Evolutionary conservation across 2,329 filamentous ascomycete species (phyloP), one percentile per base, ranked within the genome.

Genomic region (Pyrenophora tritici-repentis): DNA sequence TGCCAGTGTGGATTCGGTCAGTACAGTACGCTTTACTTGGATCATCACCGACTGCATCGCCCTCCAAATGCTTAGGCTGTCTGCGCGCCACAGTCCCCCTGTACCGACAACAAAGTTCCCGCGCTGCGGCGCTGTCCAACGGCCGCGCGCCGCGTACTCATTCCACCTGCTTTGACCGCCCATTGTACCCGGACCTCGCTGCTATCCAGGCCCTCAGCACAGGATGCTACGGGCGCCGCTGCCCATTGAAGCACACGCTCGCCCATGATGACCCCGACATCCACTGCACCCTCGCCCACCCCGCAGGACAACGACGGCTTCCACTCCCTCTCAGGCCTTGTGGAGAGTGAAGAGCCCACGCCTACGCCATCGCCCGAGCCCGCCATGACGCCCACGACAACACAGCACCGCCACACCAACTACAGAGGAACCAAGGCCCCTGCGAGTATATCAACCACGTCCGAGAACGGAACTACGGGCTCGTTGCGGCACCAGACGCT

Each of bases 301-400:
- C 41, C 58, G 46, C 26, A 29, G 9, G 48, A 50, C 53, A 50
- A 72, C 56, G 57, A 61, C 57, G 65, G 56, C 57, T 74, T 72
- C 54, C 68, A 68, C 58, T 73, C 71, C 59, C 59, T 74, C 41
- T 70, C 68, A 34, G 73, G 70, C 54, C 66, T 65, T 48, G 50
- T 52, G 33, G 67, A 75, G 67, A 71, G 69, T 47, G 68, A 68
- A 47, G 74, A 75, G 61, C 73, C 73, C 42, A 59, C 56, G 35
- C 37, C 53, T 35, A 53, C 53, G 26, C 47, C 53, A 34, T 47
- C 58, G 33, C 42, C 55, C 26, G 37, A 53, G 47, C 39, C 40
- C 47, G 35, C 58, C 17, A 13, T 33, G 9, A n/a, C 24, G 17
- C 58, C 38, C 47, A 48, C 50, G 53, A 53, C 43, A 20, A 49